Percentiles rank a stretch among this genome's conserved stretches.
Evolutionary conservation across 441 rosid species (phyloP).

Genomic region (Capsella rubella): DNA sequence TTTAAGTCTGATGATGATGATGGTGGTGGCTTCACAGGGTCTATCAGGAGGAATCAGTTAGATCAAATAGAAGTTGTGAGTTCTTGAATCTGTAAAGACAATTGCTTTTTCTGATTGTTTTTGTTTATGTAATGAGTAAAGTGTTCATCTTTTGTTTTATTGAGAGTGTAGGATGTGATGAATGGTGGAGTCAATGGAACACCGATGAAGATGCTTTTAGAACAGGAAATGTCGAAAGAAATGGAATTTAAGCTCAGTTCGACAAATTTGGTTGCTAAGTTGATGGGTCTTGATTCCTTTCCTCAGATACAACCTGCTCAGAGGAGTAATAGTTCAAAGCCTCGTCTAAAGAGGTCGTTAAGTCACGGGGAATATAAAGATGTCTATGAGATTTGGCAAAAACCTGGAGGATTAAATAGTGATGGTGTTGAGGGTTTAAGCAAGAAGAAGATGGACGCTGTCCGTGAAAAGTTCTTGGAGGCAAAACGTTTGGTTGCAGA

Average conservation of each 20-base stretch:
- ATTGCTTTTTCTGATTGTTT: conserved; percentile 8
- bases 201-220: conserved; percentile 82
- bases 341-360: conserved; percentile 55
- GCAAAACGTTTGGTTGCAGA: conserved; percentile 82
- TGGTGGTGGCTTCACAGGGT: conserved; percentile 57
- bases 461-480: conserved; percentile 88
- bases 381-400: conserved; percentile 72
- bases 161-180: conserved; percentile 58
- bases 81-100: not conserved
- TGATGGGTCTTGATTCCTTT: conserved; percentile 95
- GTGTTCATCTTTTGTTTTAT: conserved; percentile 37
- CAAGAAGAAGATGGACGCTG: conserved; percentile 67
- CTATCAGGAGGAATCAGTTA: conserved; percentile 61
- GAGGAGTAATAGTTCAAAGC: conserved; percentile 58
- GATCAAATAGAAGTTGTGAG: conserved; percentile 74
- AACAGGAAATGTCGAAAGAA: conserved; percentile 86
- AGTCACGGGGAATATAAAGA: conserved; percentile 64
- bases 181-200: conserved; percentile 71
- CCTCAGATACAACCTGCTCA: conserved; percentile 58
- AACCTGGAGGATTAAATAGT: conserved; percentile 43
- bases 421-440: conserved; percentile 51
- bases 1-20: conserved; percentile 30
- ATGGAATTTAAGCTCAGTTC: conserved; percentile 57
- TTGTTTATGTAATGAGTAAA: conserved; percentile 15
- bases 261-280: conserved; percentile 86